Percentiles rank a stretch among this genome's conserved stretches.
Evolutionary conservation across 768 basidiomycete genomes (phyloP).

Genomic region (Calocera viscosa): DNA sequence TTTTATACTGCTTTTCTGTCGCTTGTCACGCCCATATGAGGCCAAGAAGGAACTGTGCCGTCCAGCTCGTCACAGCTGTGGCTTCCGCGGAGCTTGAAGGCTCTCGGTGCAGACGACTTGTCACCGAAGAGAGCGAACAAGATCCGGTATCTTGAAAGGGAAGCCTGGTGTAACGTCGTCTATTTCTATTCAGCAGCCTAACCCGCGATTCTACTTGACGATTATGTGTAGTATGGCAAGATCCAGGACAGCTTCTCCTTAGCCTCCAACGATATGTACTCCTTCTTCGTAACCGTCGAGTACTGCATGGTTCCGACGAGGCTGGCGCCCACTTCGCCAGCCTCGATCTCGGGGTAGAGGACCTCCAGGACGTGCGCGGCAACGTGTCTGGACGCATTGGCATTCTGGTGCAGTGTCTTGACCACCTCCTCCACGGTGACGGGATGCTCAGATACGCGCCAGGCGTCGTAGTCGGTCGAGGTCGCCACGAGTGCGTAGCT

Average conservation of each 20-base stretch:
- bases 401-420: constrained; percentile 77
- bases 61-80: background rate
- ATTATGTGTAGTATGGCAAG: constrained; percentile 25
- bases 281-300: constrained; percentile 26
- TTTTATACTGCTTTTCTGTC: too few relatives aligned
- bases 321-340: background rate
- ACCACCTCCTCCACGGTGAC: constrained; percentile 88
- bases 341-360: constrained; percentile 17
- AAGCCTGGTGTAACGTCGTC: too few relatives aligned
- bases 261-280: constrained; percentile 23
- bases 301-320: constrained; percentile 29
- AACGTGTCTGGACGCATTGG: constrained; percentile 62
- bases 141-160: background rate
- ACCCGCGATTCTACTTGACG: too few relatives aligned
- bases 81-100: too few relatives aligned
- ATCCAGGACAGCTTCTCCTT: constrained; percentile 28
- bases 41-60: background rate
- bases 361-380: constrained; percentile 28
- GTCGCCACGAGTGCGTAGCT: constrained; percentile 89
- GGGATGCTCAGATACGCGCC: constrained; percentile 64
- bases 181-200: too few relatives aligned
- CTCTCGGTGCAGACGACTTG: too few relatives aligned
- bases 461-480: constrained; percentile 91
- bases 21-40: too few relatives aligned
- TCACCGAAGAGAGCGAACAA: too few relatives aligned